Base-by-base conservation (phyloP, 2,329 filamentous ascomycete genomes). In the Sporothrix inflata region DNA sequence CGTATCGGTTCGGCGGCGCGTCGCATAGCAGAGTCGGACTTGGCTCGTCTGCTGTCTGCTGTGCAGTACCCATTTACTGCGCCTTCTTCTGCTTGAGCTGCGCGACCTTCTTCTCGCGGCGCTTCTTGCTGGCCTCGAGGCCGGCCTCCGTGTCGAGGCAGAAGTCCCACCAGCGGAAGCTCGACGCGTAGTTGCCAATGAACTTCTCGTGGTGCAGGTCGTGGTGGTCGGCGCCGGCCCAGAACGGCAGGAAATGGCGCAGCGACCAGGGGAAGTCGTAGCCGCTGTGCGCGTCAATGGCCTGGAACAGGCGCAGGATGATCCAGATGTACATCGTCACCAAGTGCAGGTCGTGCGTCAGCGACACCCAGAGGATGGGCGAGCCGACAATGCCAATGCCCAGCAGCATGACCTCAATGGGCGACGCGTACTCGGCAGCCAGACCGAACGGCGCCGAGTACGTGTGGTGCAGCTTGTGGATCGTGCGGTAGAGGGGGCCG, bases 141-240 rank as follows among this genome's bases (percentile, higher is more conserved):
- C 93, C 94, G 75, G 93, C 93, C 87, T 99, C 95, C 74, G 96
- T 99, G 83, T 98, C 94, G 76, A 98, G 87, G 77, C 91, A 82
- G 82, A 92, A 97, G 85, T 99, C 96, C 96, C 96, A 99, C 96
- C 96, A 99, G 82, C 95, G 89, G 90, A 99, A 99, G 86, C 93
- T 97, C 80, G 94, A 97, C 69, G 95, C 87, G 82, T 98, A 99
- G 86, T 99, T 99, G 78, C 96, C 96, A 75, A 99, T 94, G 84
- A 99, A 99, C 81, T 94, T 94, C 86, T 99, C 96, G 84, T 99
- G 96, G 84, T 99, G 96, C 60, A 94, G 86, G 79, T 99, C 96
- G 85, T 99, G 96, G 84, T 98, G 95, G 78, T 97, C 91, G 71
- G 96, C 96, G 74, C 96, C 96, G 71, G 95, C 95, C 96, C 96